A percentile compares a stretch with the other conserved stretches of the same genome.
These are phyloP conservation scores for Pisolithus albus DNA, from an alignment of 768 basidiomycete species.

Conservation along the genomic window DNA sequence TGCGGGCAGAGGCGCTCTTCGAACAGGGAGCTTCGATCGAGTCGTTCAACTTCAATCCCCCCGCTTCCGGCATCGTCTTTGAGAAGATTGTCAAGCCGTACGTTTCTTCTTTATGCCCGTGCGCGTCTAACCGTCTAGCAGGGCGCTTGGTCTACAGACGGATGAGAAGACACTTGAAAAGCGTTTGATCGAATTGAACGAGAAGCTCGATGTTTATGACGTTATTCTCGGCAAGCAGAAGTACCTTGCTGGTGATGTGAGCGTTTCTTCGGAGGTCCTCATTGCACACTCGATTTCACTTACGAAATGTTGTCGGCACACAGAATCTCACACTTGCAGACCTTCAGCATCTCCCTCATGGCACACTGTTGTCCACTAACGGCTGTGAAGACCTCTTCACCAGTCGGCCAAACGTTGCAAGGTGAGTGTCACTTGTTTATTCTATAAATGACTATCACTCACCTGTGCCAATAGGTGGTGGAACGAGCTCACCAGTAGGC, in stretches of 20 bases:
- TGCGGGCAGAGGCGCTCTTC: constrained; percentile 24
- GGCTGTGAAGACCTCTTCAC: constrained; percentile 27
- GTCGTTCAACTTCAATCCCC: constrained; percentile 40
- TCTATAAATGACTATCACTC: background rate
- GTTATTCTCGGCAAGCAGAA: constrained; percentile 45
- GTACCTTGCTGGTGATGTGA: constrained; percentile 52
- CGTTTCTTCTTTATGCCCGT: constrained; percentile 8
- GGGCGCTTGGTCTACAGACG: constrained; percentile 12
- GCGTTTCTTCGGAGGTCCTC: constrained; percentile 9
- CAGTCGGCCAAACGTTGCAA: constrained; percentile 37
- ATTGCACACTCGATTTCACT: too few relatives aligned
- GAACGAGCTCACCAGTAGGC: constrained; percentile 38
- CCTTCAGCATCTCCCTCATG: constrained; percentile 50
- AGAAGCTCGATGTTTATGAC: constrained; percentile 47
- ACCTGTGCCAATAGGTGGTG: constrained; percentile 39
- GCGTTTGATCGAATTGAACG: constrained; percentile 14
- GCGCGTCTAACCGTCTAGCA: constrained; percentile 3
- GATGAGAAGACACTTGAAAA: constrained; percentile 18
- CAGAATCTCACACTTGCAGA: constrained; percentile 49
- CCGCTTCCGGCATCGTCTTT: constrained; percentile 29
- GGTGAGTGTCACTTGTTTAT: constrained; percentile 24
- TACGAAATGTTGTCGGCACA: too few relatives aligned
- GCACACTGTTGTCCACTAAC: constrained; percentile 15
- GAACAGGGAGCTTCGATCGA: constrained; percentile 40
- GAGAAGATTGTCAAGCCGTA: constrained; percentile 53